A percentile compares a stretch with the other conserved stretches of the same genome.
Conservation (phyloP, 148 eudicot genomes). For the Vaccinium vitisidaea region DNA sequence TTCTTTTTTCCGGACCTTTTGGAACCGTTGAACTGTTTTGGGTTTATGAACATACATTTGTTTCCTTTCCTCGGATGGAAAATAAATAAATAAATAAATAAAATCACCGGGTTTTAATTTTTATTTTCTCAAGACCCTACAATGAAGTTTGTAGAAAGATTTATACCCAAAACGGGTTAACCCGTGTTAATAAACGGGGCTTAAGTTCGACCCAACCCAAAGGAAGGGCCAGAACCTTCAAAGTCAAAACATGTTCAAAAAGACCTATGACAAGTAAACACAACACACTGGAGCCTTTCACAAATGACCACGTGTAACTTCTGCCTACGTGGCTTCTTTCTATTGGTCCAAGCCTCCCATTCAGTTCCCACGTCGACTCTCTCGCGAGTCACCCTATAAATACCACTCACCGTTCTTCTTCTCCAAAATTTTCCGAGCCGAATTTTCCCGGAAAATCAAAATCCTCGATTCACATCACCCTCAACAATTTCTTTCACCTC, state of each 20-base stretch:
- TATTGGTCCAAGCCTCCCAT: slow-evolving; percentile 28
- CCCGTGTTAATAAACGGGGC: too few relatives aligned
- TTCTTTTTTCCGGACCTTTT: too few relatives aligned
- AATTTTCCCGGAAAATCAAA: slow-evolving; percentile 18
- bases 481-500: background rate
- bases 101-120: too few relatives aligned
- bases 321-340: slow-evolving; percentile 26
- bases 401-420: background rate
- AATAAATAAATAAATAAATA: too few relatives aligned
- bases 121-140: too few relatives aligned
- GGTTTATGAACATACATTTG: too few relatives aligned
- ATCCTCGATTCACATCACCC: background rate
- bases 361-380: slow-evolving; percentile 22
- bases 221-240: background rate
- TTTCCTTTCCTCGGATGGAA: too few relatives aligned
- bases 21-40: too few relatives aligned
- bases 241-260: background rate
- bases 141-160: too few relatives aligned
- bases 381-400: background rate
- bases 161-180: too few relatives aligned
- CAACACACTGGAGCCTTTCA: slow-evolving; percentile 34
- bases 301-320: slow-evolving; percentile 37
- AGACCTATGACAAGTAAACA: slow-evolving; percentile 5
- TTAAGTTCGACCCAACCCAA: background rate
- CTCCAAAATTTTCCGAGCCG: background rate